phyloP scores from a whole-genome alignment of 805 yeast genomes.

The Grigorovia jiainica region DNA sequence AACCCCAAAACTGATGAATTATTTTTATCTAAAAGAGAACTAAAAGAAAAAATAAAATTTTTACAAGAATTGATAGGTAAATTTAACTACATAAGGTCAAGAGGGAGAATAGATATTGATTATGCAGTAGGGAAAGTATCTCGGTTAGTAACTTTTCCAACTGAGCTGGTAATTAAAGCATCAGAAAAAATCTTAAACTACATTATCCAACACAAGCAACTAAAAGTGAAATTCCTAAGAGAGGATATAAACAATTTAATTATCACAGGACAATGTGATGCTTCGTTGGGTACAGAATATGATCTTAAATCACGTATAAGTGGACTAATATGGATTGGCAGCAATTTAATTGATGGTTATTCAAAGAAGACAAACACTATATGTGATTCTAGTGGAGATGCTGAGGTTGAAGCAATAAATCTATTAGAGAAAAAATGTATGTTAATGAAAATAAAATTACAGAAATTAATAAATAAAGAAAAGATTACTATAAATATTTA shows the following conservation, averaged over 20 bases:
- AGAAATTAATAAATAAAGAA: too few species aligned
- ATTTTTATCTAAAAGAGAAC: not conserved
- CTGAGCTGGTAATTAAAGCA: constrained; percentile 1
- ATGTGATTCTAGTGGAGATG: not conserved
- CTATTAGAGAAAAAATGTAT: not conserved
- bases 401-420: constrained; percentile 1
- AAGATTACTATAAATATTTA: not conserved
- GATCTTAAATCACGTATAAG: constrained; percentile 1
- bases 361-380: not conserved
- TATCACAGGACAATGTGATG: not conserved
- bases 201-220: not conserved
- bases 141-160: constrained; percentile 1
- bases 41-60: not conserved
- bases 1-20: not conserved
- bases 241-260: not conserved
- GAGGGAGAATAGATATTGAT: constrained; percentile 4
- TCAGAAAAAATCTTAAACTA: not conserved
- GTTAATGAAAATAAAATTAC: not conserved
- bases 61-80: constrained; percentile 4
- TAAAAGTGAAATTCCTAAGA: not conserved
- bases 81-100: constrained; percentile 2
- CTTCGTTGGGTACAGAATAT: constrained; percentile 1
- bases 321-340: not conserved
- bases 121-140: constrained; percentile 3
- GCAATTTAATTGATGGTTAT: not conserved